Evolutionary conservation across 495 filamentous ascomycete genomes (phyloP).

Genomic region (Daldinia decipiens): DNA sequence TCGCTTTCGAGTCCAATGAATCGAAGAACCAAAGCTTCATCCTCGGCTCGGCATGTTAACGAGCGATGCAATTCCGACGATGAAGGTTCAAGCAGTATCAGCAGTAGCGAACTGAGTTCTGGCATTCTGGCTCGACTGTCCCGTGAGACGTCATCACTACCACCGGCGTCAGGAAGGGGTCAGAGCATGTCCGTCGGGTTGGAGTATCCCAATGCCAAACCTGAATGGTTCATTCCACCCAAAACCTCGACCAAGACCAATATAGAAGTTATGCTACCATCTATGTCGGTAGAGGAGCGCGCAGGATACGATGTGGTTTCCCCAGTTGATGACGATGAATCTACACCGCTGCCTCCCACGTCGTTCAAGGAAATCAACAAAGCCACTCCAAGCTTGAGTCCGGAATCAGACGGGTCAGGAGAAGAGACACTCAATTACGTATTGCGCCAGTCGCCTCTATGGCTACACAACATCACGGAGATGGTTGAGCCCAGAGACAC

Average conservation of each 20-base stretch:
- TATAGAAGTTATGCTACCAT: slow-evolving; percentile 27
- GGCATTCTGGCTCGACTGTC: slow-evolving; percentile 17
- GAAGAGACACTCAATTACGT: slow-evolving; percentile 29
- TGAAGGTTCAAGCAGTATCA: background rate
- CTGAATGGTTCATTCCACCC: background rate
- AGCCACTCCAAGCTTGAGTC: background rate
- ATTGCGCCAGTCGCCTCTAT: slow-evolving; percentile 22
- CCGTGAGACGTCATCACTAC: background rate
- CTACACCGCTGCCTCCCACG: slow-evolving; percentile 16
- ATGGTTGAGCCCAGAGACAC: background rate
- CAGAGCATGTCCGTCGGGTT: background rate
- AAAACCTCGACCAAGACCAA: background rate
- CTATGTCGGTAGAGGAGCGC: slow-evolving; percentile 12
- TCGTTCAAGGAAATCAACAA: slow-evolving; percentile 38
- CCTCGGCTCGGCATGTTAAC: background rate
- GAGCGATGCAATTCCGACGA: background rate
- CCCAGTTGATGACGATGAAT: background rate
- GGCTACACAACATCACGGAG: slow-evolving; percentile 22
- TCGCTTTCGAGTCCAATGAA: slow-evolving; percentile 22
- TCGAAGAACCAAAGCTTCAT: background rate
- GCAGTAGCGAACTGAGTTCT: slow-evolving; percentile 24
- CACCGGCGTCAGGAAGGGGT: background rate
- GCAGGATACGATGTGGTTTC: slow-evolving; percentile 16
- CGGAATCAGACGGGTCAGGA: slow-evolving; percentile 14
- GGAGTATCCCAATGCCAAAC: slow-evolving; percentile 11